These are phyloP conservation scores for Tympanopsis confertula DNA, from an alignment of 2,329 filamentous ascomycete species.

Conservation along the genomic window DNA sequence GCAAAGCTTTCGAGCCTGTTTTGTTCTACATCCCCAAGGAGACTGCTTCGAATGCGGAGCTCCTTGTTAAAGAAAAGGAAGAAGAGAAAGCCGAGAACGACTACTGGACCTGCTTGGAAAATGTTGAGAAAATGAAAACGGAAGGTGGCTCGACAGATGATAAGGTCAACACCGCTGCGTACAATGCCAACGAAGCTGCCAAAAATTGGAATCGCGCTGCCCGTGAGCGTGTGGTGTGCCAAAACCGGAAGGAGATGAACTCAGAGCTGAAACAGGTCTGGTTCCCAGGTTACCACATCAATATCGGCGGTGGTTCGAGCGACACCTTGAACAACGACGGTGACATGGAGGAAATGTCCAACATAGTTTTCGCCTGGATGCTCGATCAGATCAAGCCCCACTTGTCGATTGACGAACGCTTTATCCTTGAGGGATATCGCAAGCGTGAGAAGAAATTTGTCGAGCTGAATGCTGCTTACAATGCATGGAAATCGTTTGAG, in stretches of 20 bases:
- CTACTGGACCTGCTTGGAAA: too few relatives aligned
- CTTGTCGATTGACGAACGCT: not conserved
- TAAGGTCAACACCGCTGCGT: not conserved
- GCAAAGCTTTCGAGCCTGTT: not conserved
- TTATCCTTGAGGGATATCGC: not conserved
- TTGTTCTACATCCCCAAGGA: conserved; percentile 1
- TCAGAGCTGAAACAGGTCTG: conserved; percentile 2
- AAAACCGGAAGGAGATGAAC: not conserved
- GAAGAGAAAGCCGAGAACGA: not conserved
- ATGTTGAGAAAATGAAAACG: not conserved
- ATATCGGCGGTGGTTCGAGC: conserved; percentile 1
- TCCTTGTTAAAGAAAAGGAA: not conserved
- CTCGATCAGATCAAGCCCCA: not conserved
- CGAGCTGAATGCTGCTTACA: not conserved
- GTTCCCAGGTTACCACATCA: conserved; percentile 2
- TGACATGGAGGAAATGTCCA: conserved; percentile 1
- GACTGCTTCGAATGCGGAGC: not conserved
- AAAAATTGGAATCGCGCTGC: not conserved
- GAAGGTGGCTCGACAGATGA: not conserved
- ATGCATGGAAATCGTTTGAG: not conserved
- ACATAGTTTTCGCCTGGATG: conserved; percentile 2
- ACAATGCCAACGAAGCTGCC: not conserved
- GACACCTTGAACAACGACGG: not conserved
- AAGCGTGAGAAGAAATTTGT: not conserved
- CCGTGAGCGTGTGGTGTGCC: not conserved